Percentiles rank a stretch among this genome's conserved stretches.
These are phyloP conservation scores for Metschnikowia colocasiae DNA, from an alignment of 805 yeast species.

Conservation along the genomic window DNA sequence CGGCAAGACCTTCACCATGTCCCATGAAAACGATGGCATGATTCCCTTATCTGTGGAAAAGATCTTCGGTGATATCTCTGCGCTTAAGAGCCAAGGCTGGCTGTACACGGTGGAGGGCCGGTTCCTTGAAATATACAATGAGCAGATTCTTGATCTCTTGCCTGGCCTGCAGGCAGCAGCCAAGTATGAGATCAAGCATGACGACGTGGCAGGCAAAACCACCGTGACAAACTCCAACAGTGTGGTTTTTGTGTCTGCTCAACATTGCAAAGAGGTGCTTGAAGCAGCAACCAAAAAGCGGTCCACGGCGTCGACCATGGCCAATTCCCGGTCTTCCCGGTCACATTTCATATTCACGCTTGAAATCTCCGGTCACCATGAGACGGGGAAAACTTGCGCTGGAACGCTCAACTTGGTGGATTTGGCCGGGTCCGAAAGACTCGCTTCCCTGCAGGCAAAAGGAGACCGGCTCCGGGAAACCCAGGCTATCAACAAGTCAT, in stretches of 20 bases:
- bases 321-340: conserved; percentile 83
- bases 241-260: conserved; percentile 42
- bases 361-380: conserved; percentile 52
- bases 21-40: conserved; percentile 65
- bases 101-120: conserved; percentile 60
- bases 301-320: conserved; percentile 74
- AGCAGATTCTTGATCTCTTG: conserved; percentile 68
- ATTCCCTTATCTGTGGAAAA: conserved; percentile 72
- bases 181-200: conserved; percentile 72
- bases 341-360: conserved; percentile 84
- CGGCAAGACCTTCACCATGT: conserved; percentile 93
- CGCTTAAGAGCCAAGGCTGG: conserved; percentile 58
- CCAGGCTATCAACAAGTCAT: conserved; percentile 80
- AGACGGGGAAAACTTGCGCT: conserved; percentile 35
- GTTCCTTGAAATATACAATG: conserved; percentile 88
- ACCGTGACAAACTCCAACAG: conserved; percentile 57
- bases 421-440: conserved; percentile 91
- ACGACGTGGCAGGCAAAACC: conserved; percentile 50
- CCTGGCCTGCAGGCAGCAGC: conserved; percentile 18
- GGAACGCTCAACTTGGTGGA: conserved; percentile 72
- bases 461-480: conserved; percentile 86
- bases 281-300: conserved; percentile 57
- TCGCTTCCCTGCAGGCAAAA: conserved; percentile 66
- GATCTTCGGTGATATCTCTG: conserved; percentile 56
- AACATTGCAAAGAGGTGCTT: conserved; percentile 50